Evolutionary conservation across 345 rosid genomes (phyloP).

Genomic region (Tarenaya hassleriana): DNA sequence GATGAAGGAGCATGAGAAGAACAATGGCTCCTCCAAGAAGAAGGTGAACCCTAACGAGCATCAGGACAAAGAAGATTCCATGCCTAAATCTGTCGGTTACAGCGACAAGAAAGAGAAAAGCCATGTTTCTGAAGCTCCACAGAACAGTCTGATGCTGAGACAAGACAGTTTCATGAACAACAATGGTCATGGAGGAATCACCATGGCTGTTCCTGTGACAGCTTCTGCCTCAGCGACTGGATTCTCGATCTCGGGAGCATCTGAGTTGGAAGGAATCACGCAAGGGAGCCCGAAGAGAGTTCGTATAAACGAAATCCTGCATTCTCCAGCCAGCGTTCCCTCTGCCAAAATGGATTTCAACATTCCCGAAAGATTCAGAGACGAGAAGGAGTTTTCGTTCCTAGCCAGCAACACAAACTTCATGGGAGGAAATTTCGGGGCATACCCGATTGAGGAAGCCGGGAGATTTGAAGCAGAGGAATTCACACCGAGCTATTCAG

Average conservation of each 20-base stretch:
- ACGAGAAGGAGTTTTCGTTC: conserved; percentile 60
- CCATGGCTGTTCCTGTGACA: background rate
- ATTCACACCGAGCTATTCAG: conserved; percentile 59
- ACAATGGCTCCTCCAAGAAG: conserved; percentile 43
- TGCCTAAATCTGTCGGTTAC: conserved; percentile 36
- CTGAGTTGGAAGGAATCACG: conserved; percentile 59
- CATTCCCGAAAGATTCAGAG: background rate
- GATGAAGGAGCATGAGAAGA: conserved; percentile 68
- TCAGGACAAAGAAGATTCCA: conserved; percentile 48
- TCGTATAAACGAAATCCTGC: conserved; percentile 40
- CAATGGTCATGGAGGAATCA: conserved; percentile 35
- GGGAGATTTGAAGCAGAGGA: conserved; percentile 56
- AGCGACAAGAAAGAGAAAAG: conserved; percentile 42
- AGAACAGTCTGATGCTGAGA: too few relatives aligned
- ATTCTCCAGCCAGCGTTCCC: conserved; percentile 35
- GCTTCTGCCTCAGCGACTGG: conserved; percentile 20
- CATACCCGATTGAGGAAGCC: conserved; percentile 79
- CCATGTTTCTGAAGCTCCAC: conserved; percentile 27
- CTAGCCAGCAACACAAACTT: too few relatives aligned
- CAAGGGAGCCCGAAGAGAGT: conserved; percentile 59
- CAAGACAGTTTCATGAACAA: conserved; percentile 46
- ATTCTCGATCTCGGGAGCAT: conserved; percentile 48
- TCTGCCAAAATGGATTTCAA: conserved; percentile 34
- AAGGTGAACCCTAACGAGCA: conserved; percentile 45
- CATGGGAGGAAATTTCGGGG: conserved; percentile 85